Evolutionary conservation across 2,329 filamentous ascomycete genomes (phyloP), one percentile per base, ranked within the genome.

Genomic region (Ophiobolus disseminans): DNA sequence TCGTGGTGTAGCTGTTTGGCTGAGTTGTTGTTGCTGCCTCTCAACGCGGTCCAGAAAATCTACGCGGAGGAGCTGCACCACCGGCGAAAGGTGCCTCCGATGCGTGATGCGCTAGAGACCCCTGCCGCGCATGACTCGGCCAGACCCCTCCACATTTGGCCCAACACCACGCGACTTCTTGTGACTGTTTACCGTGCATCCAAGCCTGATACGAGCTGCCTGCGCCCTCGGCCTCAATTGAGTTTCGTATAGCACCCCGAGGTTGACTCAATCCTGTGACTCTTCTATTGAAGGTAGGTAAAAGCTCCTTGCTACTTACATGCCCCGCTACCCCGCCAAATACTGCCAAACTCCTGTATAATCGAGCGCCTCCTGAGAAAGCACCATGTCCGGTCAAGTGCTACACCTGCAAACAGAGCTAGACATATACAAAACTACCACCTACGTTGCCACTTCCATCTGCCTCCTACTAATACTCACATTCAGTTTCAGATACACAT

Each of bases 291-390:
- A 53, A 61, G 62, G 58, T 64, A 55, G 45, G 45, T 43, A 53
- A n/a, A n/a, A n/a, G n/a, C 40, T 26, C 28, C 45, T 45, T 36
- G 21, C 31, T 41, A 36, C 22, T 54, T 49, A 30, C 39, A 49
- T 65, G 58, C 66, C 68, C 65, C 68, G 61, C 66, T 66, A 65
- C 67, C 67, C 67, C 67, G 51, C 66, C 62, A 63, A 60, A 56
- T 52, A 49, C 31, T 43, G 31, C 31, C 40, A 43, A 28, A 17
- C 30, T 31, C 13, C 21, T 19, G 17, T 11, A 20, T n/a, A n/a
- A n/a, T n/a, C n/a, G n/a, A n/a, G n/a, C n/a, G n/a, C n/a, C n/a
- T n/a, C n/a, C n/a, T n/a, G n/a, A n/a, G n/a, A n/a, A n/a, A n/a
- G n/a, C n/a, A n/a, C n/a, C n/a, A n/a, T n/a, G n/a, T n/a, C n/a